Base-by-base conservation (phyloP, 345 rosid species). In the Psidium friedrichsthalianum region DNA sequence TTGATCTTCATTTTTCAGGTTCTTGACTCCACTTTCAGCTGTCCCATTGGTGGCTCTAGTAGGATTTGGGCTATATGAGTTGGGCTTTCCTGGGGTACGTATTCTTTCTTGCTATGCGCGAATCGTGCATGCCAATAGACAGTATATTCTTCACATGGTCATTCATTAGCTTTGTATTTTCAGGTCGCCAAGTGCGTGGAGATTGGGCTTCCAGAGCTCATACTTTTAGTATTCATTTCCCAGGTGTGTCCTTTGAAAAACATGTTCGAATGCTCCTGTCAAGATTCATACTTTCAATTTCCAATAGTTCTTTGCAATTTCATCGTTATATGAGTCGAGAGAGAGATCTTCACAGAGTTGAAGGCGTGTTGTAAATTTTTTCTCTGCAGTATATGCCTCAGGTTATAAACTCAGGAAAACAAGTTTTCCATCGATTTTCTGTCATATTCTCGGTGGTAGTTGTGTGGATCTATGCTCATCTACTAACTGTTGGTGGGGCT, bases 181-280 rank as follows among this genome's bases (percentile, higher is more conserved):
- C 92, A 98, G 99, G 97, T 98, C 89, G 99, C 98, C 86, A 95
- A 93, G 88, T 98, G 99, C 87, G 91, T 97, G 87, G 98, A 97
- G 94, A 95, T 97, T 91, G 99, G 98, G 74, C 93, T 97, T 83
- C 99, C 99, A 32, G 90, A 92, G 87, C 96, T 98, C 56, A 82
- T 98, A 87, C 86, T 98, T 83, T 53, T 98, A 85, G 92, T 98
- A 83, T 89, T 97, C 86, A 52, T 96, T 87, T 94, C 98, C 69
- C 99, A 96, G 97, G 99, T 96, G 83, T 87, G 87, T 82, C 53
- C 32, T 42, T 27, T 69, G 42, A 61, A 57, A 32, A 51, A 36
- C 78, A 16, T 64, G 44, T 64, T 20, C 12, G 22, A 64, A 64
- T 21, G 13, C 32, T 61, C 22, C 9, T n/a, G 61, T 69, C 74